These are phyloP conservation scores for Scytalidium lignicola DNA, from an alignment of 2,329 filamentous ascomycete species.

Conservation along the genomic window DNA sequence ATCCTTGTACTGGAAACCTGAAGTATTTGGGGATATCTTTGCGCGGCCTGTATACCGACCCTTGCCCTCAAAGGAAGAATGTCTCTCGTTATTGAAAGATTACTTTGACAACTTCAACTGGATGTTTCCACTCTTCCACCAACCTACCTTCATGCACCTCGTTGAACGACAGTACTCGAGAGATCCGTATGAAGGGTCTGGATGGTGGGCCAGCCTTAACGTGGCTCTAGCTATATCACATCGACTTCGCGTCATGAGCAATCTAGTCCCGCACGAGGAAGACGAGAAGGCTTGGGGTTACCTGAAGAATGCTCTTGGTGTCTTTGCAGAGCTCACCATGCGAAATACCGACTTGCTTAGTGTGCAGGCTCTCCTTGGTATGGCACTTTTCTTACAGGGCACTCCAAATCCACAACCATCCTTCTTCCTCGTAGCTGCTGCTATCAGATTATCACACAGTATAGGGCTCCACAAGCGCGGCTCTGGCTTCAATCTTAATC, in stretches of 20 bases:
- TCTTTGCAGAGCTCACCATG: constrained; percentile 89
- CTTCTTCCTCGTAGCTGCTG: constrained; percentile 85
- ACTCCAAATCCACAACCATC: constrained; percentile 95
- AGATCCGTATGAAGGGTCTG: constrained; percentile 89
- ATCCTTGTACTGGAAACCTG: constrained; percentile 97
- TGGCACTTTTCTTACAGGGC: constrained; percentile 91
- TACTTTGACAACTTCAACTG: constrained; percentile 99
- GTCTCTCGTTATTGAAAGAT: constrained; percentile 81
- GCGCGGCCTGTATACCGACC: constrained; percentile 76
- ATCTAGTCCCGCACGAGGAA: constrained; percentile 82
- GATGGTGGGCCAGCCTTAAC: constrained; percentile 98
- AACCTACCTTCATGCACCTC: constrained; percentile 96
- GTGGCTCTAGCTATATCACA: constrained; percentile 91
- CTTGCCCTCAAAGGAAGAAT: constrained; percentile 80
- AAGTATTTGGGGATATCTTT: constrained; percentile 92
- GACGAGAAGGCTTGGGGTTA: constrained; percentile 94
- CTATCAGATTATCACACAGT: constrained; percentile 84
- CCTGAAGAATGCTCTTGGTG: constrained; percentile 92
- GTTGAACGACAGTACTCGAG: constrained; percentile 90
- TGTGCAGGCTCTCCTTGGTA: constrained; percentile 88
- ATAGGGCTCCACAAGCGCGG: constrained; percentile 94
- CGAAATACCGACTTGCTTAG: constrained; percentile 92
- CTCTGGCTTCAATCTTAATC: constrained; percentile 87
- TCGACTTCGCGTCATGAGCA: constrained; percentile 89
- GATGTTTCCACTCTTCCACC: constrained; percentile 96